Base-by-base conservation (phyloP, 1,284 basidiomycete species). In the Anthracocystis panici-leucophaei region DNA sequence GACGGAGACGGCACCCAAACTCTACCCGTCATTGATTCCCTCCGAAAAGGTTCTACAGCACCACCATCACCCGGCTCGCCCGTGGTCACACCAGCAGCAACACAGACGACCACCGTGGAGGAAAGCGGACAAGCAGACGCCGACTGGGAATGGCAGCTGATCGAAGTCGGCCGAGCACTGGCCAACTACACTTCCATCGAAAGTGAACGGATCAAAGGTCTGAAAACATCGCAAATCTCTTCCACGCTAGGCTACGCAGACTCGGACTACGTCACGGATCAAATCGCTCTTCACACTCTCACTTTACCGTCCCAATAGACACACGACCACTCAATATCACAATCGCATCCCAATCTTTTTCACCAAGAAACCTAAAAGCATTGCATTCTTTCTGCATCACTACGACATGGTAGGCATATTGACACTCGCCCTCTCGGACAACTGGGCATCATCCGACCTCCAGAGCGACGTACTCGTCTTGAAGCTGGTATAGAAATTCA, bases 101-200 rank as follows among this genome's bases (percentile, higher is more conserved):
- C 54, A 3, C 54, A 46, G 16, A 16, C 54, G 9, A 1, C 14
- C 11, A 11, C 5, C 2, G 29, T 4, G 21, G 25, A 9, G 31
- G 33, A 27, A 4, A 29, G 14, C 2, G 31, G 7, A 4, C 46
- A 44, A 0, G 63, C 56, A 25, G 50, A 44, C 1, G 55, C 57
- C 20, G 66, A 75, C 51, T 75, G 72, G 89, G 67, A 88, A 20
- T 91, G 90, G 87, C 92, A 96, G 77, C 88, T 94, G 29, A 87
- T 93, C 46, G 95, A 97, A 84, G 93, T 99, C 29, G 97, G 95
- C 0, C 89, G 95, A 46, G 97, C 96, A 0, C 87, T 98, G 48
- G 94, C 94, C 11, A 97, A 96, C 86, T 99, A 97, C 84, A 98
- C 97, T 82, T 96, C 92, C 46, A 91, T 91, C 46, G 95, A 98